Evolutionary conservation across 768 basidiomycete genomes (phyloP).

Genomic region (Trametes gibbosa): DNA sequence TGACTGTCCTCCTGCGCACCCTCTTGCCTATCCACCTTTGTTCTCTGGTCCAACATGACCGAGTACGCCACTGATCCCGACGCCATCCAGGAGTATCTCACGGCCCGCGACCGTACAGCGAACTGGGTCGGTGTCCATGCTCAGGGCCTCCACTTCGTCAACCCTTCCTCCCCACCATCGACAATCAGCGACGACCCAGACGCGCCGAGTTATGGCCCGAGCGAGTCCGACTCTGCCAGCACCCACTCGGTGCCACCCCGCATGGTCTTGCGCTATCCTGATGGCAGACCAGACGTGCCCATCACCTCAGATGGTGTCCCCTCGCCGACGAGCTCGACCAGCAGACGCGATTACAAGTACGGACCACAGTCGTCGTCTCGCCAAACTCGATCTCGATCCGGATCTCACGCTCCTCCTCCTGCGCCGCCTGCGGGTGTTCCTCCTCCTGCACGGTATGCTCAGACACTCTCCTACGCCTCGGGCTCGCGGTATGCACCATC

Average conservation of each 20-base stretch:
- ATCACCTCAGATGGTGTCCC: slow-evolving; percentile 41
- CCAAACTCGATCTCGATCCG: slow-evolving; percentile 19
- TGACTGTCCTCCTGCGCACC: slow-evolving; percentile 13
- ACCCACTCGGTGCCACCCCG: slow-evolving; percentile 56
- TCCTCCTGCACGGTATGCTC: slow-evolving; percentile 19
- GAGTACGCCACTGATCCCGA: slow-evolving; percentile 62
- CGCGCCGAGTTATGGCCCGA: slow-evolving; percentile 31
- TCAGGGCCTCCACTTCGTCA: slow-evolving; percentile 4
- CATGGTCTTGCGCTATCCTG: slow-evolving; percentile 67
- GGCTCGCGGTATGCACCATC: slow-evolving; percentile 17
- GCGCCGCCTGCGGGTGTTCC: slow-evolving; percentile 7
- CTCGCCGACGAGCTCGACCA: slow-evolving; percentile 4
- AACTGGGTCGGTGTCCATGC: slow-evolving; percentile 57
- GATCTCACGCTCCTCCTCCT: slow-evolving; percentile 15
- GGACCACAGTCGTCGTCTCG: slow-evolving; percentile 14
- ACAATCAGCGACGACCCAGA: slow-evolving; percentile 32
- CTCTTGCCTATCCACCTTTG: slow-evolving; percentile 14
- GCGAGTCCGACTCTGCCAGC: slow-evolving; percentile 42
- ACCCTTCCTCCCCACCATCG: slow-evolving; percentile 23
- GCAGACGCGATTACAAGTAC: slow-evolving; percentile 10
- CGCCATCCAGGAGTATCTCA: slow-evolving; percentile 55
- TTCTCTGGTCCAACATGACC: slow-evolving; percentile 44
- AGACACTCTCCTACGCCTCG: slow-evolving; percentile 28
- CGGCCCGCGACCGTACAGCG: slow-evolving; percentile 59
- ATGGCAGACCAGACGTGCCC: slow-evolving; percentile 63